Conservation (phyloP, 148 eudicot species). For the Rhododendron williamsianum region DNA sequence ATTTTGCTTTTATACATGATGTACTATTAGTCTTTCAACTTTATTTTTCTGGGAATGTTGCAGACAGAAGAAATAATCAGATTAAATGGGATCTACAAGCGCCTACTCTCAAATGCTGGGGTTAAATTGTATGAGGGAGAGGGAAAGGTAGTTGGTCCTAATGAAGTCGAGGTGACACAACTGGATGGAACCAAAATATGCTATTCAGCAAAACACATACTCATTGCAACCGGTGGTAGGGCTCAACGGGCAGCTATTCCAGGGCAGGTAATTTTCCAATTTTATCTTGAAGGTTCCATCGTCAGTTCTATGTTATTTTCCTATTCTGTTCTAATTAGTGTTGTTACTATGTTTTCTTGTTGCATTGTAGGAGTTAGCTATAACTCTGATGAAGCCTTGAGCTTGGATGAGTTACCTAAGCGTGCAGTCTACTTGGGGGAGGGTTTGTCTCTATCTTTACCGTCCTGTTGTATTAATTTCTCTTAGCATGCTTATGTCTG, state of each 20-base stretch:
- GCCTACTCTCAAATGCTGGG: conserved; percentile 79
- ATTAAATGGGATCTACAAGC: conserved; percentile 77
- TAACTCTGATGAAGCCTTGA: conserved; percentile 99
- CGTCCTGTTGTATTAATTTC: neutral
- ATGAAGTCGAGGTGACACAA: conserved; percentile 90
- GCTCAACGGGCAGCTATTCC: conserved; percentile 76
- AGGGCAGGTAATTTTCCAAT: conserved; percentile 50
- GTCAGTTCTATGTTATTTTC: neutral
- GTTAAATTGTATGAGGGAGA: conserved; percentile 96
- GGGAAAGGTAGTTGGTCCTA: conserved; percentile 79
- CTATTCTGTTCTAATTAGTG: neutral
- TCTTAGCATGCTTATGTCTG: neutral
- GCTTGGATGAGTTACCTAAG: conserved; percentile 93
- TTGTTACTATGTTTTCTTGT: neutral
- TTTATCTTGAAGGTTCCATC: neutral
- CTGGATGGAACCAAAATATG: conserved; percentile 81
- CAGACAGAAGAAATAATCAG: conserved; percentile 89
- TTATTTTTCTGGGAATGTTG: conserved; percentile 15
- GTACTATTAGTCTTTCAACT: neutral
- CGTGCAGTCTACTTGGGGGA: conserved; percentile 90
- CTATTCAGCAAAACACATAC: conserved; percentile 85
- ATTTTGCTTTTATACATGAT: conserved; percentile 5
- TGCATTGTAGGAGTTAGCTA: conserved; percentile 64
- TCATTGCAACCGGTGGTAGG: conserved; percentile 92
- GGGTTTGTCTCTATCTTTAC: conserved; percentile 46